Evolutionary conservation across 129 eudicot species (phyloP).

Genomic region (Pittosporum tobira): DNA sequence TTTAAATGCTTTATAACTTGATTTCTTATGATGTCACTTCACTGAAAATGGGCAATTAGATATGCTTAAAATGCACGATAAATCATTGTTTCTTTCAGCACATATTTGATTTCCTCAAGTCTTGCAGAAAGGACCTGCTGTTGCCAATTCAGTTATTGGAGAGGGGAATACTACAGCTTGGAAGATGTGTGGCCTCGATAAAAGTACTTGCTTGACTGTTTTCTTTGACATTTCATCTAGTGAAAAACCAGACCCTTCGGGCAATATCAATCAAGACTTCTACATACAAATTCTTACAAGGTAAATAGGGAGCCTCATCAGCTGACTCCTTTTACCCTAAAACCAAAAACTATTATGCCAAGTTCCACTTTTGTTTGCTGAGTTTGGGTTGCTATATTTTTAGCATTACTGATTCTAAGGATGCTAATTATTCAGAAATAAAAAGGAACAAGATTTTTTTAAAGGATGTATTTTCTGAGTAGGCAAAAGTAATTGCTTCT

Average conservation of each 20-base stretch:
- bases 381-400: neutral
- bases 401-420: no score
- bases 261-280: slow-evolving; percentile 56
- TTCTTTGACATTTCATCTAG: slow-evolving; percentile 85
- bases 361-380: neutral
- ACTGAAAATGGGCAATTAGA: neutral
- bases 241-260: slow-evolving; percentile 77
- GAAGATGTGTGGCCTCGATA: slow-evolving; percentile 90
- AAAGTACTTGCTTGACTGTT: slow-evolving; percentile 72
- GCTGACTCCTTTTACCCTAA: neutral
- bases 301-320: slow-evolving; percentile 17
- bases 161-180: slow-evolving; percentile 93
- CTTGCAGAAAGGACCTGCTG: slow-evolving; percentile 94
- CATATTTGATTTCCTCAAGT: slow-evolving; percentile 3
- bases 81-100: neutral
- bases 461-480: no score
- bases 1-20: no score
- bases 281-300: slow-evolving; percentile 78
- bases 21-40: neutral
- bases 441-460: no score
- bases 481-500: slow-evolving; percentile 3
- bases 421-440: no score
- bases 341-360: neutral
- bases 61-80: neutral
- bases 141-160: slow-evolving; percentile 80